Evolutionary conservation across 805 yeast genomes (phyloP), one percentile per base, ranked within the genome.

Genomic region (Kuraishia cidri): DNA sequence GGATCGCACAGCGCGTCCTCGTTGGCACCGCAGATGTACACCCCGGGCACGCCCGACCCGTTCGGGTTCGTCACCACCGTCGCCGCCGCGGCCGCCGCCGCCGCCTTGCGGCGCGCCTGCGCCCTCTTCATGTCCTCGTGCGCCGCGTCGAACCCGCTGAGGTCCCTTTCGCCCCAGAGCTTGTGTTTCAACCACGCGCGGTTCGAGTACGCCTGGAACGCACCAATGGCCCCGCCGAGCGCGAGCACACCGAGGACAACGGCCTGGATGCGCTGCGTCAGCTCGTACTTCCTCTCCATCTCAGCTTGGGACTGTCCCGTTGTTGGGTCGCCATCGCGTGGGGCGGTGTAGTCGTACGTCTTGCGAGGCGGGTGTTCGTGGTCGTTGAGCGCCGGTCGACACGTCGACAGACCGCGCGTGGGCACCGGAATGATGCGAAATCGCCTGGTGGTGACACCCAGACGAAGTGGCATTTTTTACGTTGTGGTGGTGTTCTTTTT

Each of bases 11-110:
- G 18, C 49, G 48, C 2, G 27, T 56, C 43, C 19, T 52, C 34
- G 45, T 76, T 74, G 39, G 64, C 66, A 31, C 88, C 90, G 69
- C 84, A 77, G 11, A 70, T 46, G 42, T 76, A 79, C 6, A 80
- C 56, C 6, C 86, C 83, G 0, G 79, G 79, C 3, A 60, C 62
- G 1, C 52, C 39, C 4, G 68, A 56, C 26, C 53, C 56, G 26
- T 61, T 58, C 11, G 56, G 49, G 33, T 60, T 57, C 2, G 65
- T 47, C 1, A 59, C 40, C 2, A 34, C 45, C 22, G 39, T 46
- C 10, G 46, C 42, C 21, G 39, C 41, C 11, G 34, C 10, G 12
- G 39, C 36, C 20, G 44, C 30, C 25, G 43, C 37, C 32, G 41
- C 47, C 24, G 37, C 34, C 26, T 36, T 35, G 29, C 46, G 43